These are phyloP conservation scores for Cenchrus purpureus DNA, from an alignment of 176 grass and related monocot species.

Conservation along the genomic window DNA sequence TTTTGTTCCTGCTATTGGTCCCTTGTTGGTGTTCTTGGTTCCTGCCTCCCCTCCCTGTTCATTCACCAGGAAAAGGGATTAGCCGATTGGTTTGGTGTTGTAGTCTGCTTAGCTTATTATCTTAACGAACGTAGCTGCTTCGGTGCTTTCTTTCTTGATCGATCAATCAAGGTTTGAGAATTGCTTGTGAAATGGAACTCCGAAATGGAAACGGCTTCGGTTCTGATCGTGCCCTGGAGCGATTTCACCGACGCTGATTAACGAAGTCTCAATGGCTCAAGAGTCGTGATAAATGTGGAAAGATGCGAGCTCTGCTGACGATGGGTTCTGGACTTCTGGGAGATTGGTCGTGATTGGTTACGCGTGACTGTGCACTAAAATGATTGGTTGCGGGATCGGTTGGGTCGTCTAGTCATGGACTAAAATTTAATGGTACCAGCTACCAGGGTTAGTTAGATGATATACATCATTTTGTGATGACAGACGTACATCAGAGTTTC, in stretches of 20 bases:
- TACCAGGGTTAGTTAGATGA: slow-evolving; percentile 2
- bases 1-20: neutral
- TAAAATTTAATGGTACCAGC: neutral
- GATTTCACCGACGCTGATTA: neutral
- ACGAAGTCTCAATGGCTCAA: neutral
- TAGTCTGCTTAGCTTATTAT: neutral
- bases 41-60: neutral
- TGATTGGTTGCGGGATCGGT: neutral
- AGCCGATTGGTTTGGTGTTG: neutral
- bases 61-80: neutral
- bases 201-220: neutral
- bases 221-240: neutral
- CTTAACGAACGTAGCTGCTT: neutral
- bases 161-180: neutral
- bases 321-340: neutral
- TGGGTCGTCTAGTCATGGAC: slow-evolving; percentile 1
- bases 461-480: neutral
- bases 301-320: neutral
- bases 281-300: neutral
- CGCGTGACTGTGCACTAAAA: slow-evolving; percentile 3
- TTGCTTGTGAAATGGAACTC: neutral
- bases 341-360: neutral
- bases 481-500: slow-evolving; percentile 16
- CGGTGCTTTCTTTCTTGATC: neutral
- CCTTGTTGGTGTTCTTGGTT: neutral